phyloP scores from a whole-genome alignment of 1,284 basidiomycete genomes.

The Moesziomyces globuligerus region DNA sequence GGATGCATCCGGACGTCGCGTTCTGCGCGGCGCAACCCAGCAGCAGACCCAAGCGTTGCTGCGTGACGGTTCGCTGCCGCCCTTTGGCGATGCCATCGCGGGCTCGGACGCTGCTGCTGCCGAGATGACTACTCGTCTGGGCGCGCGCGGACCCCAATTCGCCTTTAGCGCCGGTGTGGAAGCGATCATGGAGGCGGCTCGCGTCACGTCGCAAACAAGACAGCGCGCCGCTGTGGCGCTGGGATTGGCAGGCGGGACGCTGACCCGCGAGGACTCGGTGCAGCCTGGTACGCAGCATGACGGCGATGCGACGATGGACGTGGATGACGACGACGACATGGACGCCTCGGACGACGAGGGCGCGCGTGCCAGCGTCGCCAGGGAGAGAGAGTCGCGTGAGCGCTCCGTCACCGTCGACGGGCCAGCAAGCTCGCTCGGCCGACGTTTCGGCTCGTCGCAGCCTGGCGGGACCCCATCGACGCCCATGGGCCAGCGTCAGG shows the following conservation, averaged over 20 bases:
- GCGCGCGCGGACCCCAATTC: conserved; percentile 18
- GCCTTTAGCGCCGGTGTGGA: conserved; percentile 38
- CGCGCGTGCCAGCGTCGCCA: conserved; percentile 11
- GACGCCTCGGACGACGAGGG: conserved; percentile 30
- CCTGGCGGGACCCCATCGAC: conserved; percentile 39
- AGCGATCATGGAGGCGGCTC: conserved; percentile 40
- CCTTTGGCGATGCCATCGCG: not conserved
- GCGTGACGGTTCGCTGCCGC: conserved; percentile 4
- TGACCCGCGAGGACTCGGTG: conserved; percentile 32
- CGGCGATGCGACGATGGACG: conserved; percentile 29
- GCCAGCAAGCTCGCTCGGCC: not conserved
- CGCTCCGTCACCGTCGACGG: conserved; percentile 31
- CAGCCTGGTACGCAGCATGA: conserved; percentile 9
- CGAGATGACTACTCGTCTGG: conserved; percentile 15
- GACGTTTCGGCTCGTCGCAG: conserved; percentile 37
- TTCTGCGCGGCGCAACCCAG: conserved; percentile 14
- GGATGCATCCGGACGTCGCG: conserved; percentile 18
- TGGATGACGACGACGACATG: conserved; percentile 38
- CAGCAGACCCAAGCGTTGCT: conserved; percentile 16
- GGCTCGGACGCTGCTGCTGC: conserved; percentile 2
- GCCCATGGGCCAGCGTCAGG: conserved; percentile 25
- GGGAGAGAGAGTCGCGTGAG: conserved; percentile 24
- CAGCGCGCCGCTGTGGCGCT: conserved; percentile 38
- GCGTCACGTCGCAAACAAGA: conserved; percentile 35
- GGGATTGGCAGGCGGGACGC: conserved; percentile 24